phyloP scores from a whole-genome alignment of 495 filamentous ascomycete species.

The Lepraria neglecta region DNA sequence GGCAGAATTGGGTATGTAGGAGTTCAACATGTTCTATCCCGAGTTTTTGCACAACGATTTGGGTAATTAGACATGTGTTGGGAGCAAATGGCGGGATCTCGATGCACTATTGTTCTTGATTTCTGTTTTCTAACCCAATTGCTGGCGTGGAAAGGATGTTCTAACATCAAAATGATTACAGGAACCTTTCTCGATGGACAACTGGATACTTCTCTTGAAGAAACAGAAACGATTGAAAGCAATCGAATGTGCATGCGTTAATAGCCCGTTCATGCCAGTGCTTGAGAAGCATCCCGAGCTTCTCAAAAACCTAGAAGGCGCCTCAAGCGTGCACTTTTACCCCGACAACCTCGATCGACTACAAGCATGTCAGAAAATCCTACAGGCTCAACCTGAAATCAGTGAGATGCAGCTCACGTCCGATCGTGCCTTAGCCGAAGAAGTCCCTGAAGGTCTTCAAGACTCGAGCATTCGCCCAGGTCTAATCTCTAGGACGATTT shows the following conservation, averaged over 20 bases:
- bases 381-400: conserved; percentile 16
- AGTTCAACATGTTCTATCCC: too few relatives aligned
- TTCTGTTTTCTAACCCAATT: too few relatives aligned
- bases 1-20: conserved; percentile 15
- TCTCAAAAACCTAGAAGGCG: conserved; percentile 13
- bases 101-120: too few relatives aligned
- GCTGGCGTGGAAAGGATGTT: too few relatives aligned
- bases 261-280: conserved; percentile 11
- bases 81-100: too few relatives aligned
- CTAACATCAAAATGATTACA: too few relatives aligned
- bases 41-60: too few relatives aligned
- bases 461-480: conserved; percentile 18
- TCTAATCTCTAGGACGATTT: conserved; percentile 13
- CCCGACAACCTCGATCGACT: conserved; percentile 19
- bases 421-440: conserved; percentile 7
- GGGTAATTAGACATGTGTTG: too few relatives aligned
- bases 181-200: conserved; percentile 21
- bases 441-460: conserved; percentile 10
- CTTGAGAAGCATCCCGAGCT: conserved; percentile 16
- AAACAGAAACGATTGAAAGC: conserved; percentile 18
- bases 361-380: conserved; percentile 20
- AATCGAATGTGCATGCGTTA: conserved; percentile 12
- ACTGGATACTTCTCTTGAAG: conserved; percentile 18
- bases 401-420: conserved; percentile 16
- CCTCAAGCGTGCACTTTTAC: conserved; percentile 18